Conservation (phyloP, 169 alveolate genomes). For the Plasmodium gallinaceum region DNA sequence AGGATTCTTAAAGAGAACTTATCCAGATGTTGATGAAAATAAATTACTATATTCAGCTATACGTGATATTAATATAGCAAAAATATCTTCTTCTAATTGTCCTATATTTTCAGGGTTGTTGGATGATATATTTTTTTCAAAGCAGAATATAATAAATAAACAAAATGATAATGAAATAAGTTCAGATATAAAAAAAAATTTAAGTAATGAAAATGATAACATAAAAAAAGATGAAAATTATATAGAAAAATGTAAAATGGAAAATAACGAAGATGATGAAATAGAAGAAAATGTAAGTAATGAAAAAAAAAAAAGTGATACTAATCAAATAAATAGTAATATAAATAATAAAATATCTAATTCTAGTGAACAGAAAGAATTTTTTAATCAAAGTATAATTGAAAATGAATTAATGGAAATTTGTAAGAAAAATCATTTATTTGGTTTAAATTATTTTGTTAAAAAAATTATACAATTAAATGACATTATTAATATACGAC, state of each 20-base stretch:
- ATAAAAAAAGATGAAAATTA: neutral
- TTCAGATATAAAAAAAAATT: neutral
- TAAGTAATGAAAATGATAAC: neutral
- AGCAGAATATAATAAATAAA: conserved; percentile 86
- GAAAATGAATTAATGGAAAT: conserved; percentile 57
- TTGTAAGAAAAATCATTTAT: conserved; percentile 52
- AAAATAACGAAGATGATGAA: neutral
- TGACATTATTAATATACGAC: conserved; percentile 95
- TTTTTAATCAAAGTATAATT: conserved; percentile 7
- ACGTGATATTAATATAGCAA: conserved; percentile 86
- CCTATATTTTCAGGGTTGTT: conserved; percentile 88
- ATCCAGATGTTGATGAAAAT: conserved; percentile 93
- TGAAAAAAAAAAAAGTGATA: neutral
- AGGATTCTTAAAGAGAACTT: conserved; percentile 96
- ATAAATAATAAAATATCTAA: neutral
- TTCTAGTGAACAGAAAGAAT: neutral
- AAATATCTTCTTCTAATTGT: conserved; percentile 81
- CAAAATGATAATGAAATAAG: neutral
- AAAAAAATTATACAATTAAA: conserved; percentile 93
- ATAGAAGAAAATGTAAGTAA: neutral
- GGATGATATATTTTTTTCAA: conserved; percentile 95
- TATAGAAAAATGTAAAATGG: neutral
- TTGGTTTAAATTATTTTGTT: conserved; percentile 87
- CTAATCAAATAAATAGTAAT: neutral
- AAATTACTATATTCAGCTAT: conserved; percentile 88